Percentiles rank a stretch among this genome's conserved stretches.
phyloP scores from a whole-genome alignment of 2,329 filamentous ascomycete species.

The Dactylonectria estremocensis region DNA sequence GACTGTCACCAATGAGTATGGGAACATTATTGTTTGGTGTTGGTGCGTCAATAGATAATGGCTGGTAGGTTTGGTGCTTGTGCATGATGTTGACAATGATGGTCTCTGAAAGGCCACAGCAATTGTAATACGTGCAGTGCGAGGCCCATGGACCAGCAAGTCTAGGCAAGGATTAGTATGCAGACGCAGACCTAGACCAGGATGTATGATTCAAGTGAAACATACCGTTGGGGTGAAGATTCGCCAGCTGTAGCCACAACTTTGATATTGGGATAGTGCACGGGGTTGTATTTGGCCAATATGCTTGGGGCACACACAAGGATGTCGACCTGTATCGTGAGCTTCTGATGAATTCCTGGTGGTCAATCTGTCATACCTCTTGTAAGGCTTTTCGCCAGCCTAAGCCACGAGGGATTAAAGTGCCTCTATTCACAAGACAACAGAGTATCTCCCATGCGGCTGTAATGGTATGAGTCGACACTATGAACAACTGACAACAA shows the following conservation, averaged over 20 bases:
- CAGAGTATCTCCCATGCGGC: constrained; percentile 73
- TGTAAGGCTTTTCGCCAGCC: constrained; percentile 63
- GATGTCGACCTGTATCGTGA: constrained; percentile 59
- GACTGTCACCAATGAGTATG: constrained; percentile 63
- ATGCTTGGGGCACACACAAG: constrained; percentile 71
- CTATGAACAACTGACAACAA: not conserved
- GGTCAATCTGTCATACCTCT: constrained; percentile 53
- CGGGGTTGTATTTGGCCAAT: constrained; percentile 63
- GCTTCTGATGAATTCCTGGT: not conserved
- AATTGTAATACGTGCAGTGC: constrained; percentile 65
- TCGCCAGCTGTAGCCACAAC: constrained; percentile 69
- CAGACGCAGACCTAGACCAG: fast-evolving
- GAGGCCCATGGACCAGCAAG: constrained; percentile 70
- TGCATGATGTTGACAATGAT: constrained; percentile 71
- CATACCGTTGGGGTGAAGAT: constrained; percentile 62
- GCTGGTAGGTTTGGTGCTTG: constrained; percentile 56
- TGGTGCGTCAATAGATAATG: constrained; percentile 68
- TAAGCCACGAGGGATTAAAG: constrained; percentile 65
- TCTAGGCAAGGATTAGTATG: constrained; percentile 23
- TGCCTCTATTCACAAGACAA: constrained; percentile 70
- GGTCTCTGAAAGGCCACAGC: constrained; percentile 73
- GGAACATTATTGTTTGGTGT: constrained; percentile 72
- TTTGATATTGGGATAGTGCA: constrained; percentile 65
- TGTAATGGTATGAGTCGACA: constrained; percentile 41
- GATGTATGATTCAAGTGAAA: not conserved